Base-by-base conservation (phyloP, 495 filamentous ascomycete genomes). In the Entonaema liquescens region DNA sequence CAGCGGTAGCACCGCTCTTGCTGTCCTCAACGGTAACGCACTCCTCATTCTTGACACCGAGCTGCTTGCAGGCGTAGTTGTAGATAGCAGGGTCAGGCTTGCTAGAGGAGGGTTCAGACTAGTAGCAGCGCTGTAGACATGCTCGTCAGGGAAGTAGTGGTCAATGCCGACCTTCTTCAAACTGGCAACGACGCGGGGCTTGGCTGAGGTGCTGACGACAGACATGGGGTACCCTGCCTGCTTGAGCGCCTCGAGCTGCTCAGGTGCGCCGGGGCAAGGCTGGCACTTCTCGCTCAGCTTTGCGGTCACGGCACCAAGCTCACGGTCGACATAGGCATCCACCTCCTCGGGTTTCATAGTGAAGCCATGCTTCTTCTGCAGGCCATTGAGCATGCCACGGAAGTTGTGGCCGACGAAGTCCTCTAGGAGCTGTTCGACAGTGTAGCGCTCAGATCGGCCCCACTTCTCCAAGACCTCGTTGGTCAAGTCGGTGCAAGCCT, bases 341-440 rank as follows among this genome's bases (percentile, higher is more conserved):
- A 95, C 79, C 76, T 97, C 91, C 2, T 86, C 89, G 23, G 83
- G 76, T 3, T 78, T 71, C 80, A 97, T 84, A 36, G 84, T 80
- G 80, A 97, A 94, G 71, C 83, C 81, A 84, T 90, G 91, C 80
- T 93, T 94, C 78, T 87, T 82, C 80, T 92, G 89, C 60, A 97
- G 87, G 65, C 87, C 88, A 58, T 59, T 53, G 77, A 85, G 80
- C 93, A 97, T 97, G 77, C 93, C 92, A 71, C 94, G 93, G 87
- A 98, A 98, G 86, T 97, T 97, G 79, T 95, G 92, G 73, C 94
- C 94, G 78, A 97, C 94, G 76, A 97, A 98, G 81, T 97, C 93
- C 67, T 84, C 80, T 80, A 97, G 90, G 44, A 98, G 91, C 76
- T 88, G 79, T 11, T 88, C 86, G 70, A 89, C 91, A 28, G 93